Evolutionary conservation across 805 yeast species (phyloP).

Genomic region (Candida argentea): DNA sequence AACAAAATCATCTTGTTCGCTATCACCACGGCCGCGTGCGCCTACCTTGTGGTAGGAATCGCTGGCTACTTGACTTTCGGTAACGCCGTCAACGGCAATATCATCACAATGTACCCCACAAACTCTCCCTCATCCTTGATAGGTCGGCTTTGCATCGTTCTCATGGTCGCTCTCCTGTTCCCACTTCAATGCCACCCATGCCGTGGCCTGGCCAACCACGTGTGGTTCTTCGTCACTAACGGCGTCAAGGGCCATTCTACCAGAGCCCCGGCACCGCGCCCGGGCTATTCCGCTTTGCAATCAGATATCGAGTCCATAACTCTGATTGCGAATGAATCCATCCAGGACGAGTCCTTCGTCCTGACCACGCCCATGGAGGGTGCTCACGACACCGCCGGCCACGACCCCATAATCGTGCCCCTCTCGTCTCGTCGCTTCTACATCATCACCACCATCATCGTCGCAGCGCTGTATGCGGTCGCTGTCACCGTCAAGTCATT

Average conservation of each 20-base stretch:
- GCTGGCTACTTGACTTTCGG: conserved; percentile 72
- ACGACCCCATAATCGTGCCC: conserved; percentile 40
- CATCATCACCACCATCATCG: conserved; percentile 37
- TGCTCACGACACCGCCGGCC: conserved; percentile 36
- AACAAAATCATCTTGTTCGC: conserved; percentile 46
- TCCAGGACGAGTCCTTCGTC: conserved; percentile 26
- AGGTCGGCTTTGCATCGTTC: conserved; percentile 54
- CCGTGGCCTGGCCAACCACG: conserved; percentile 62
- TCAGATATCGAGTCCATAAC: conserved; percentile 17
- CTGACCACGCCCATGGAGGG: conserved; percentile 39
- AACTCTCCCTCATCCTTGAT: conserved; percentile 35
- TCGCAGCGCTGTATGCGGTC: conserved; percentile 38
- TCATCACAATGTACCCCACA: conserved; percentile 56
- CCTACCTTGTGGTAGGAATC: conserved; percentile 58
- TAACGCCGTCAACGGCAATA: conserved; percentile 51
- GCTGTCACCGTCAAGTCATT: conserved; percentile 55
- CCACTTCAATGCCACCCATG: conserved; percentile 81
- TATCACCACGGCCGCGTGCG: conserved; percentile 39
- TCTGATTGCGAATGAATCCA: conserved; percentile 10
- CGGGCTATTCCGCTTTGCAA: conserved; percentile 19
- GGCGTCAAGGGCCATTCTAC: conserved; percentile 19
- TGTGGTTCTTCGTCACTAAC: conserved; percentile 37
- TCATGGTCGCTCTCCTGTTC: conserved; percentile 67
- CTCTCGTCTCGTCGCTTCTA: conserved; percentile 37
- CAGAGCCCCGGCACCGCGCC: conserved; percentile 9